Base-by-base conservation (phyloP, 306 rosid species). In the Cucurbita pepo region DNA sequence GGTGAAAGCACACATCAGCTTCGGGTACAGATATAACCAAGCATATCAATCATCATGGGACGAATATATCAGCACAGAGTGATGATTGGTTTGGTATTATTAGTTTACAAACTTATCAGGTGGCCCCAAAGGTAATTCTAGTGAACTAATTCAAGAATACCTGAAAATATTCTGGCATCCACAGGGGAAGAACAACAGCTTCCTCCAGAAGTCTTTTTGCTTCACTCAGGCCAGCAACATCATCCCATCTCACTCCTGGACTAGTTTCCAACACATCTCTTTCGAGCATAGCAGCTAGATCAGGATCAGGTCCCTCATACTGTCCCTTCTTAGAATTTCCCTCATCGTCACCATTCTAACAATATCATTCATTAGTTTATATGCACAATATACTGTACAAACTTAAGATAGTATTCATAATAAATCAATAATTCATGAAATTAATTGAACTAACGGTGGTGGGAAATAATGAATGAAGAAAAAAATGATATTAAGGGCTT, bases 181-280 rank as follows among this genome's bases (percentile, higher is more conserved):
- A 95, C 80, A 89, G 58, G 67, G 99, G 99, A 81, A 95, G 99
- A 44, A 95, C 97, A 76, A 95, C 97, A 74, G 99, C 99, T 86
- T 95, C 99, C 85, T 95, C 99, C 69, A 95, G 84, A 83, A 95
- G 95, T 74, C 97, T 86, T 77, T 95, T 95, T 37, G 99, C 99
- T 82, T 95, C 99, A 51, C 85, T 84, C 71, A 95, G 79, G 63
- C 99, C 99, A 0, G 99, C 99, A 76, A 91, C 96, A 77, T 91
- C 99, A 25, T 95, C 99, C 99, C 99, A 95, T 86, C 96, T 89
- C 74, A 95, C 99, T 63, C 99, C 99, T 53, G 97, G 99, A 77
- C 95, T 88, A 51, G 90, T 89, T 82, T 95, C 99, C 80, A 95
- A 79, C 76, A 95, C 97, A 15, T 95, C 99, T 79, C 95, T 86